Evolutionary conservation across 176 grass and related monocot genomes (phyloP).

Genomic region (Carex littledalei): DNA sequence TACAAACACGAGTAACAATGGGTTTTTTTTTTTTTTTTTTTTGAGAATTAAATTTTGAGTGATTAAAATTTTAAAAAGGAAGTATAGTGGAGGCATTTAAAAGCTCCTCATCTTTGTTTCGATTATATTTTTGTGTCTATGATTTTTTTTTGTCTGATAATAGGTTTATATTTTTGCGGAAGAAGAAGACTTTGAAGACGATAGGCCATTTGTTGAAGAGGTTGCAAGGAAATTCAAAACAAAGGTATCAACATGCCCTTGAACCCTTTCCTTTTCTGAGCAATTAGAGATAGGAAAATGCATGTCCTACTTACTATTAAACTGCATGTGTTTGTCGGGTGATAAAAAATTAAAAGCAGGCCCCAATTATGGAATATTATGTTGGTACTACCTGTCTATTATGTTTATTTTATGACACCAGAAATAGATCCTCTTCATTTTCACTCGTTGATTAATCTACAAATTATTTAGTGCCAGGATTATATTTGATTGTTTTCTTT

Average conservation of each 20-base stretch:
- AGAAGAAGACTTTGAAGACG: conserved; percentile 69
- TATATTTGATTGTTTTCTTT: neutral
- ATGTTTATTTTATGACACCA: neutral
- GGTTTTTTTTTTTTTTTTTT: neutral
- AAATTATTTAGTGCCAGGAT: neutral
- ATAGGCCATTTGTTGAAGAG: conserved; percentile 55
- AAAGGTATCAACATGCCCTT: conserved; percentile 44
- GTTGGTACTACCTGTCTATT: neutral
- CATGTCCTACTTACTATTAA: too few species aligned
- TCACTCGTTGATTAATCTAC: neutral
- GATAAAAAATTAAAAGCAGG: neutral
- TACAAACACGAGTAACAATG: neutral
- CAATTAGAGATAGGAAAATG: conserved; percentile 14
- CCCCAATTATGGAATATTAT: neutral
- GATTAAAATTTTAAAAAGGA: neutral
- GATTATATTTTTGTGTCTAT: neutral
- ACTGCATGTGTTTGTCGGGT: neutral
- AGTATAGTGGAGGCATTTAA: neutral
- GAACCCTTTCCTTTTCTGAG: neutral
- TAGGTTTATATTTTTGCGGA: conserved; percentile 82
- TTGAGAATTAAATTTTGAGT: neutral
- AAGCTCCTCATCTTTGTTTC: neutral
- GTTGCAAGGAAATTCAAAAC: conserved; percentile 74
- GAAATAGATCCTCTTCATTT: neutral
- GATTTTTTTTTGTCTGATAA: neutral